Conservation (phyloP, 108 stramenopile genomes). For the Cylindrotheca closterium region DNA sequence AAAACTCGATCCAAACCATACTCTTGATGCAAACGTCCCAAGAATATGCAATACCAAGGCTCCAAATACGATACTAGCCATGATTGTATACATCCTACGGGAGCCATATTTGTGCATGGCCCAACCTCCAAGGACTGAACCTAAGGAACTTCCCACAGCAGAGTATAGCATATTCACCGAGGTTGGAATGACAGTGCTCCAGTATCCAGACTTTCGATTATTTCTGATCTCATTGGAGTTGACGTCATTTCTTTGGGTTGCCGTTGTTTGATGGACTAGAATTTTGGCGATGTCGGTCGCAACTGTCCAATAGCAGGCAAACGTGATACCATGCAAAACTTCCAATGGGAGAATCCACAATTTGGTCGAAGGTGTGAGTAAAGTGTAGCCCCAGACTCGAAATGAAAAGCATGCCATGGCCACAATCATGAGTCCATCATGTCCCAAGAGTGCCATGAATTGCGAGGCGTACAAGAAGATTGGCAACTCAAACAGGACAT, state of each 20-base stretch:
- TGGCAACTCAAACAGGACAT: constrained; percentile 39
- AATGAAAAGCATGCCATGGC: constrained; percentile 36
- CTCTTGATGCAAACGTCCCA: constrained; percentile 21
- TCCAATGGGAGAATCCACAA: constrained; percentile 34
- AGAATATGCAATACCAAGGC: constrained; percentile 26
- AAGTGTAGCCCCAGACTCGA: constrained; percentile 43
- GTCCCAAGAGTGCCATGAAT: constrained; percentile 26
- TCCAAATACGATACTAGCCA: constrained; percentile 22
- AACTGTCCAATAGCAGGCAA: constrained; percentile 40
- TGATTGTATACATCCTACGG: constrained; percentile 35
- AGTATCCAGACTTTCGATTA: too few relatives aligned
- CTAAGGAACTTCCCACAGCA: constrained; percentile 40
- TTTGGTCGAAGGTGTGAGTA: constrained; percentile 32
- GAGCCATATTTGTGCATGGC: constrained; percentile 47
- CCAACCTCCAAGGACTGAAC: constrained; percentile 46
- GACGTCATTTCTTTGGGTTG: too few relatives aligned
- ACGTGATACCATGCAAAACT: constrained; percentile 38
- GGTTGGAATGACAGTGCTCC: constrained; percentile 43
- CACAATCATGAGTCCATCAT: constrained; percentile 32
- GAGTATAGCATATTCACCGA: constrained; percentile 40
- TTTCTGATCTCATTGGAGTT: too few relatives aligned
- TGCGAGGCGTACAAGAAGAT: constrained; percentile 39
- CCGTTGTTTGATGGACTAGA: constrained; percentile 29
- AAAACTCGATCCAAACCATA: constrained; percentile 13
- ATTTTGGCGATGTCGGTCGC: constrained; percentile 36